phyloP scores from a whole-genome alignment of 2,329 filamentous ascomycete genomes.

The Rutstroemia sp. region DNA sequence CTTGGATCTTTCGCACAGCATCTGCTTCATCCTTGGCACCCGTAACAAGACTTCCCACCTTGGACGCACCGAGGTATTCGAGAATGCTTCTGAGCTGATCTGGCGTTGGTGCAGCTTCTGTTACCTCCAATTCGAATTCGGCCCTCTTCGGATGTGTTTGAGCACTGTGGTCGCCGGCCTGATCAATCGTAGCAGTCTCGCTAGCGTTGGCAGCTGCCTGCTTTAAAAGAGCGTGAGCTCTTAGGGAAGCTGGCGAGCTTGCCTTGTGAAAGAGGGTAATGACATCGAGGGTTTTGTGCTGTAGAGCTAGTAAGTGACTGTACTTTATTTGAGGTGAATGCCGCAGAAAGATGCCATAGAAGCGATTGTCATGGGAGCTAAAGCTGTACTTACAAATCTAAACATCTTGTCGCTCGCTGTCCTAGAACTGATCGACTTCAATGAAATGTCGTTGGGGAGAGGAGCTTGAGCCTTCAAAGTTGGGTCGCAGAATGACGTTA shows the following conservation, averaged over 20 bases:
- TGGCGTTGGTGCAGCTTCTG: conserved; percentile 69
- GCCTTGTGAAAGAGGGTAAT: conserved; percentile 95
- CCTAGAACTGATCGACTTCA: neutral
- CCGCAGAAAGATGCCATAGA: neutral
- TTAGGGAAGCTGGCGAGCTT: conserved; percentile 61
- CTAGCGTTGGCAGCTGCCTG: conserved; percentile 65
- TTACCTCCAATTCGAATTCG: conserved; percentile 82
- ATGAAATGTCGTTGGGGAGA: neutral
- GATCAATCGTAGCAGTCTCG: conserved; percentile 63
- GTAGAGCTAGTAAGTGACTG: neutral
- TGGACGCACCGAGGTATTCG: conserved; percentile 65
- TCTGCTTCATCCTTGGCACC: conserved; percentile 70
- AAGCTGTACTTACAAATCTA: conserved; percentile 25
- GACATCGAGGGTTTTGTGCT: conserved; percentile 80
- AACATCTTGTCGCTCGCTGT: conserved; percentile 27
- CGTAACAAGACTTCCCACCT: conserved; percentile 58
- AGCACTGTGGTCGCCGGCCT: conserved; percentile 57
- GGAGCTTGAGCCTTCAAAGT: neutral
- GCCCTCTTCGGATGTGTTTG: conserved; percentile 47
- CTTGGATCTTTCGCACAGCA: conserved; percentile 71
- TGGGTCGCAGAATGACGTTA: neutral
- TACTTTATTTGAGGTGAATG: neutral
- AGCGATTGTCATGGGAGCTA: neutral
- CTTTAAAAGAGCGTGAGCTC: conserved; percentile 71
- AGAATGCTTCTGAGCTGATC: conserved; percentile 81